Base-by-base conservation (phyloP, 2,329 filamentous ascomycete species). In the Diaporthe sp. region DNA sequence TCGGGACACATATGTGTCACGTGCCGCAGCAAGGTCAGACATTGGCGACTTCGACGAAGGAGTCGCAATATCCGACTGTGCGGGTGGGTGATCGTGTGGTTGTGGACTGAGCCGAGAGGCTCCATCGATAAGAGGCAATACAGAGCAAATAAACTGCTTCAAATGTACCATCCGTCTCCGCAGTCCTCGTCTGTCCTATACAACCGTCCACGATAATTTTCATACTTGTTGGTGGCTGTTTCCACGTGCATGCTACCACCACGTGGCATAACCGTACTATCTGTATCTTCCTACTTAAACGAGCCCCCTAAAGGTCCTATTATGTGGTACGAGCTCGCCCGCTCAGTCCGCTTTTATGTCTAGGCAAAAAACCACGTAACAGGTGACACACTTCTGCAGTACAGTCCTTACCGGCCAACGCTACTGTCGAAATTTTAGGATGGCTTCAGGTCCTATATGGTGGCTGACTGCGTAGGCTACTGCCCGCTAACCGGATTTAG, bases 1-100 rank as follows among this genome's bases (percentile, higher is more conserved):
- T 99, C 86, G 97, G 97, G 6, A 92, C 94, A 75, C 96, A 99
- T 78, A 92, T 93, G 90, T 88, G 88, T 39, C 88, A 90, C 77
- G 72, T 82, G 9, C 81, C 84, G 39, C 72, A 31, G 34, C 37
- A 37, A 0, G 55, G 44, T 44, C 44, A 10, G 17, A 22, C 8
- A 31, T n/a, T 9, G 25, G 69, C 73, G 17, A 49, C 55, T 17
- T 55, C 70, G 9, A 82, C 81, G 1, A 80, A 75, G 51, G 80
- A 83, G 37, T 78, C 79, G 28, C 84, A 85, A 77, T 83, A 79
- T 75, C 86, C 86, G 31, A 88, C 86, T 1, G 87, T 92, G 72
- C 80, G 82, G 69, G 85, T 91, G 31, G 90, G 90, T 31, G 89
- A 92, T 74, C 17, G 61, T 9, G 85, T 86, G 0, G 76, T 77